Conservation (phyloP, 345 rosid species). For the Eucalyptus regnans region DNA sequence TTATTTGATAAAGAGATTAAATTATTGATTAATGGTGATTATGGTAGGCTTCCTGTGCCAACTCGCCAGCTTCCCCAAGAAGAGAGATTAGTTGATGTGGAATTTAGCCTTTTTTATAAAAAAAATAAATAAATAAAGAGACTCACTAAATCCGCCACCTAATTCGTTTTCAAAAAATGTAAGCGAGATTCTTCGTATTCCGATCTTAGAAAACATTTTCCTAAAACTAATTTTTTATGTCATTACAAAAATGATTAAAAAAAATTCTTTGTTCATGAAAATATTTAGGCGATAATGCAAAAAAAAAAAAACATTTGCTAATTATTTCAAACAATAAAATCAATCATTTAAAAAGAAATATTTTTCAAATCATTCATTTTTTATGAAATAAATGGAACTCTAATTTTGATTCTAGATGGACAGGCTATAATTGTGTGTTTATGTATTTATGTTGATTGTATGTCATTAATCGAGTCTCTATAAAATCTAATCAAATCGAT, state of each 20-base stretch:
- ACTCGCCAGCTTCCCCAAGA: neutral
- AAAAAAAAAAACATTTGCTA: too few species aligned
- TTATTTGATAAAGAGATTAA: neutral
- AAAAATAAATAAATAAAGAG: neutral
- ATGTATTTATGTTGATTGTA: neutral
- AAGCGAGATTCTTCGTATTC: neutral
- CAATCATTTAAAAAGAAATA: too few species aligned
- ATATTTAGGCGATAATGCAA: neutral
- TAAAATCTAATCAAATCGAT: neutral
- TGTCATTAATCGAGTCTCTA: neutral
- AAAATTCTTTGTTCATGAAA: too few species aligned
- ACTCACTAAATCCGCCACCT: neutral
- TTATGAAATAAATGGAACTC: too few species aligned
- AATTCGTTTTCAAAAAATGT: neutral
- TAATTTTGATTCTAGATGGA: neutral
- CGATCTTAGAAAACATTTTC: too few species aligned
- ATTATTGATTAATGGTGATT: neutral
- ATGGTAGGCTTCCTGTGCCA: neutral
- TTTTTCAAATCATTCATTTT: too few species aligned
- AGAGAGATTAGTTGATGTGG: neutral
- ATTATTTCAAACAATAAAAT: too few species aligned
- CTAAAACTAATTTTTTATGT: neutral
- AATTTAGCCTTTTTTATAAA: neutral
- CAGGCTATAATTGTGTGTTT: neutral
- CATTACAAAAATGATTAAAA: too few species aligned